Evolutionary conservation across 148 eudicot species (phyloP), one percentile per base, ranked within the genome.

Genomic region (Hydrangea macrophylla): DNA sequence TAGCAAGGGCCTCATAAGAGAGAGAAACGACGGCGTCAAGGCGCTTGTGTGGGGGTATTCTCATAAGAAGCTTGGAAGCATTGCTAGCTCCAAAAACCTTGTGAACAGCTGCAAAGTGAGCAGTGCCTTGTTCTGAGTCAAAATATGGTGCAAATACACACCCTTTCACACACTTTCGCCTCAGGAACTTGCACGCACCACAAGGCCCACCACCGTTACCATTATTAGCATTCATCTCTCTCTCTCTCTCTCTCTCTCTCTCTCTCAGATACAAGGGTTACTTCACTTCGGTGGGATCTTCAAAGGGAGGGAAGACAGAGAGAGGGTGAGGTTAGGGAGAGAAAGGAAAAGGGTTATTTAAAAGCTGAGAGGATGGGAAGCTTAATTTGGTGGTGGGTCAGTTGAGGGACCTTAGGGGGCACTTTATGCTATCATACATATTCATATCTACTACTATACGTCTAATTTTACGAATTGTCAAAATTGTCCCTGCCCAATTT

Each of bases 111-210:
- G 96, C 93, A 50, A 90, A 88, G 71, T 86, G 96, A 17, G 82
- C 74, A 0, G 86, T 77, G 58, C 92, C 96, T 58, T 88, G 86
- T 0, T 90, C 91, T 0, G 91, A 67, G 73, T 88, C 90, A 27
- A 90, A 90, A 67, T 88, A 84, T 1, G 90, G 91, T 12, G 96
- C 91, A 63, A 89, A 89, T 0, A 89, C 68, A 56, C 96, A 89
- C 1, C 87, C 87, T 39, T 69, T 76, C 0, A 89, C 79, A 50
- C 96, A 89, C 65, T 89, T 89, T 35, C 96, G 81, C 25, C 96
- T 76, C 9, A 89, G 68, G 67, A 84, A 86, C 82, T 84, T 89
- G 82, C 96, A 89, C 17, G 96, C 96, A 3, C 96, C 96, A 56
- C 96, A 89, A 13, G 96, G 96, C 18, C 96, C 92, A 17, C 72